Evolutionary conservation across 2,329 filamentous ascomycete species (phyloP).

Genomic region (Clonostachys rosea): DNA sequence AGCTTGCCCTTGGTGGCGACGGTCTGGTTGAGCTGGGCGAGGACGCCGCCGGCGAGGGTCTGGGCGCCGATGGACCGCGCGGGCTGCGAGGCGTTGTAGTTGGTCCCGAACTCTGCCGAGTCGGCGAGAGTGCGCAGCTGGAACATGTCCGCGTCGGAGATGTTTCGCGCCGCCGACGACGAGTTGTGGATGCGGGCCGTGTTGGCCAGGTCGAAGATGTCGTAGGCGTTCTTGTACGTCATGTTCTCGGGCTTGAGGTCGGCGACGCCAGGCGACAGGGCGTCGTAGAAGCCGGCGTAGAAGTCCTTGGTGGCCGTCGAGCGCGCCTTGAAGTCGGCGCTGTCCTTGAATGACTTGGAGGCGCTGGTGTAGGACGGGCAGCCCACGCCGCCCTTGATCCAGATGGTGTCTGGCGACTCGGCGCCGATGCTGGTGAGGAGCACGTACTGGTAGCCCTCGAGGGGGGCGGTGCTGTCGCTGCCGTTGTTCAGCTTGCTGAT

Average conservation of each 20-base stretch:
- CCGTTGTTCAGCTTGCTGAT: conserved; percentile 22
- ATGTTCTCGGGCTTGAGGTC: conserved; percentile 20
- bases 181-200: conserved; percentile 24
- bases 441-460: conserved; percentile 27
- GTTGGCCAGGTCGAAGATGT: conserved; percentile 27
- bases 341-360: conserved; percentile 17
- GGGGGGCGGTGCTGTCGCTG: conserved; percentile 15
- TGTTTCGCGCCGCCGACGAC: conserved; percentile 18
- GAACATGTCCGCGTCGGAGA: conserved; percentile 22
- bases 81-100: conserved; percentile 20
- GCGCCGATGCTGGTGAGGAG: conserved; percentile 18
- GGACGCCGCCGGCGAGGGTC: conserved; percentile 20
- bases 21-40: conserved; percentile 22
- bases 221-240: conserved; percentile 25
- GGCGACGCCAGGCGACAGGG: conserved; percentile 18
- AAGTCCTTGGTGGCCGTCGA: conserved; percentile 18
- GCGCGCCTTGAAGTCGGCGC: conserved; percentile 14
- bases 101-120: conserved; percentile 20
- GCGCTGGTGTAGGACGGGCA: conserved; percentile 19
- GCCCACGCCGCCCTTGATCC: conserved; percentile 28
- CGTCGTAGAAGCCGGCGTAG: conserved; percentile 19
- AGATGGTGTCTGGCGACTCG: conserved; percentile 24
- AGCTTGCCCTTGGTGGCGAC: conserved; percentile 17
- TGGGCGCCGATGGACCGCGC: conserved; percentile 20
- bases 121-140: conserved; percentile 24